Evolutionary conservation across 2,329 filamentous ascomycete species (phyloP), one percentile per base, ranked within the genome.

Genomic region (Pseudohalonectria lignicola): DNA sequence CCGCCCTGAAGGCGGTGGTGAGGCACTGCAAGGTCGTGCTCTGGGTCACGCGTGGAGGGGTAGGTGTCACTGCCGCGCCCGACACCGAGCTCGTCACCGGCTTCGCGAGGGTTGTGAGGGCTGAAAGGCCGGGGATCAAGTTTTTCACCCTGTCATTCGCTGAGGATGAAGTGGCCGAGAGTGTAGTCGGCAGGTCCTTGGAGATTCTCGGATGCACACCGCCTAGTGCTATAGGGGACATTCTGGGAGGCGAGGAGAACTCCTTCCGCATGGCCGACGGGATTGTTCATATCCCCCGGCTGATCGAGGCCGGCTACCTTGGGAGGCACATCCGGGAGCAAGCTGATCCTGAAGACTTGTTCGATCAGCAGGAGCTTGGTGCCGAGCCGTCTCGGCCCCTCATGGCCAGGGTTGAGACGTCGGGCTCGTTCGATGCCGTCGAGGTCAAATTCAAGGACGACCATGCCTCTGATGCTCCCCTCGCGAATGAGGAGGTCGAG

Each of bases 91-190:
- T 49, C 12, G 30, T 49, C 11, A 40, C 41, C 5, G 47, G 47
- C 3, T 41, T 47, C 26, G 42, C 45, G 16, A 40, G 37, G 23
- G 29, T 20, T 18, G 12, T 39, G 16, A 29, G 37, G 23, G 25
- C 34, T 32, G 52, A 26, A 34, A 21, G 43, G n/a, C 43, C 46
- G 1, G 35, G 28, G 4, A 13, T 17, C 17, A 18, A n/a, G 31
- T 46, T 51, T 21, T 34, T 43, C 20, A 49, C 44, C 7, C 25
- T 53, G 3, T 48, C 48, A 16, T 49, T 49, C 18, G 47, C 47
- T 4, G 29, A 34, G 30, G 39, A 32, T n/a, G 43, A 40, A 13
- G 17, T 23, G 7, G 6, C 39, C 3, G 25, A 37, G 11, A 28
- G 12, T 9, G 31, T 51, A 3, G 43, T 37, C 11, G 34, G 42